Percentiles rank a stretch among this genome's conserved stretches.
These are phyloP conservation scores for Trichoderma sp. DNA, from an alignment of 2,329 filamentous ascomycete genomes.

Conservation along the genomic window DNA sequence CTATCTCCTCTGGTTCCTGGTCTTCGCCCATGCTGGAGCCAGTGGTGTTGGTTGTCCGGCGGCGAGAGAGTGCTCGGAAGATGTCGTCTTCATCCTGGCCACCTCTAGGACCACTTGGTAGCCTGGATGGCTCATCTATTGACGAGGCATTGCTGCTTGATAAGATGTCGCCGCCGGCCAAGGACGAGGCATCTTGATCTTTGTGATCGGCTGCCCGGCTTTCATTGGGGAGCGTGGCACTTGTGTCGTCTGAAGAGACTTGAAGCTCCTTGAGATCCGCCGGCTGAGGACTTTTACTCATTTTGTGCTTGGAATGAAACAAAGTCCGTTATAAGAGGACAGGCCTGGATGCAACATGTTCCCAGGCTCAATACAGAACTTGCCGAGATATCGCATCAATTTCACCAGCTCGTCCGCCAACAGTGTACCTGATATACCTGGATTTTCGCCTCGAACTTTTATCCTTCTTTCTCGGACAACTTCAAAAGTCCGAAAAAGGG, in stretches of 20 bases:
- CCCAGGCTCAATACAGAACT: neutral
- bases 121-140: constrained; percentile 37
- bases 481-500: constrained; percentile 5
- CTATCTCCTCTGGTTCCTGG: constrained; percentile 55
- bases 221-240: neutral
- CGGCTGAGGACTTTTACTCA: neutral
- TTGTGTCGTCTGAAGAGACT: constrained; percentile 13
- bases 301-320: neutral
- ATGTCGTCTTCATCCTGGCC: constrained; percentile 55
- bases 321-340: neutral
- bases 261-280: neutral
- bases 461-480: constrained; percentile 11
- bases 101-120: constrained; percentile 30
- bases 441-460: constrained; percentile 1
- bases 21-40: constrained; percentile 44
- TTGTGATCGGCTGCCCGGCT: neutral
- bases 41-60: constrained; percentile 47
- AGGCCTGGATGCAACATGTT: neutral
- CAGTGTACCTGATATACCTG: neutral
- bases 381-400: neutral
- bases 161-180: neutral
- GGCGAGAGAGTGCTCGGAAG: constrained; percentile 53
- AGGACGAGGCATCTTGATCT: neutral
- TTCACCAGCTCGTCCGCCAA: neutral
- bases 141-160: constrained; percentile 11